phyloP scores from a whole-genome alignment of 108 stramenopile species.

The Seminavis robusta region DNA sequence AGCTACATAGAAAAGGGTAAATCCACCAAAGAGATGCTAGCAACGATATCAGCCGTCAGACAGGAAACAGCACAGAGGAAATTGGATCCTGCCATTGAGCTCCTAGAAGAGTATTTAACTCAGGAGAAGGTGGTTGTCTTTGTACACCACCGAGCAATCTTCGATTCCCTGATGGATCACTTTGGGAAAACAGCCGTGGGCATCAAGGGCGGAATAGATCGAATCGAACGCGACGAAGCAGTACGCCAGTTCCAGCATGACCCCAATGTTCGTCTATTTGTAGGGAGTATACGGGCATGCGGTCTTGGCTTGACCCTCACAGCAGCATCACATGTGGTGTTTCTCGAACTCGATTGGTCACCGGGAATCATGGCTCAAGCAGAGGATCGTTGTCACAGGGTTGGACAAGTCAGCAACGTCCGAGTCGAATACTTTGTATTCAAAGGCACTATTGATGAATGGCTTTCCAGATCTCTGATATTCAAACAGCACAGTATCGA shows the following conservation, averaged over 20 bases:
- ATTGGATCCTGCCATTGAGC: constrained; percentile 9
- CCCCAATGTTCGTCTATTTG: constrained; percentile 5
- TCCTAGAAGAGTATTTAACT: constrained; percentile 12
- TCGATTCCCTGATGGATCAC: constrained; percentile 9
- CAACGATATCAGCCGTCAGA: constrained; percentile 12
- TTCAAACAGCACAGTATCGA: constrained; percentile 10
- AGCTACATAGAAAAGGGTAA: neutral
- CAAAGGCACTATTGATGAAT: constrained; percentile 26
- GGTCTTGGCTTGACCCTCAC: constrained; percentile 30
- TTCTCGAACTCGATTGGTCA: constrained; percentile 38
- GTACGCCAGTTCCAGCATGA: constrained; percentile 23
- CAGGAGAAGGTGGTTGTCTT: constrained; percentile 35
- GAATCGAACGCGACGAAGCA: neutral
- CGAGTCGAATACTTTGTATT: constrained; percentile 22
- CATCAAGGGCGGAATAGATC: constrained; percentile 17
- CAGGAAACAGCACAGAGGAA: constrained; percentile 26
- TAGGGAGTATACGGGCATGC: constrained; percentile 20
- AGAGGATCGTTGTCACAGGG: constrained; percentile 38
- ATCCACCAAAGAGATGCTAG: no score
- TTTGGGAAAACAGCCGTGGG: constrained; percentile 19
- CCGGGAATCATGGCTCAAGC: constrained; percentile 24
- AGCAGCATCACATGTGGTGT: constrained; percentile 28
- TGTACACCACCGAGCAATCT: constrained; percentile 25
- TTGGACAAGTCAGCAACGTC: constrained; percentile 22
- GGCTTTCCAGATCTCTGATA: constrained; percentile 11